Conservation (phyloP, 495 filamentous ascomycete genomes). For the Neurospora hispaniola region DNA sequence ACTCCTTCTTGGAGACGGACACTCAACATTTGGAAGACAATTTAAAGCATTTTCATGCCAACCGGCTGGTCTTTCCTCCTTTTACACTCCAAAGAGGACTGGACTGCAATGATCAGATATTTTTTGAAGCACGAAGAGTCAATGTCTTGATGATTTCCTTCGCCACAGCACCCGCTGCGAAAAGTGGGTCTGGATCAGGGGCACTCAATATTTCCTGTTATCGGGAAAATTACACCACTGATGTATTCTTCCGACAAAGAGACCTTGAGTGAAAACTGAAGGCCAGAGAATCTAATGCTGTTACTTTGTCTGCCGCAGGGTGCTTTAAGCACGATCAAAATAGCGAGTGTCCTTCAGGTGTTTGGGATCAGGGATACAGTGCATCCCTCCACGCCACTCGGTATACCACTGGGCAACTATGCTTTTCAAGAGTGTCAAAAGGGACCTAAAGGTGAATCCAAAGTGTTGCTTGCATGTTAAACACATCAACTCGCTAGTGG, state of each 20-base stretch:
- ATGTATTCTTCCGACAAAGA: not conserved
- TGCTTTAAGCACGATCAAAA: not conserved
- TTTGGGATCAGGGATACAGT: not conserved
- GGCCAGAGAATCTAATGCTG: no score
- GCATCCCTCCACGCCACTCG: not conserved
- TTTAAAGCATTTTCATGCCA: not conserved
- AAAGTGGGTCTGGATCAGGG: not conserved
- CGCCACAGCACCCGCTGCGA: not conserved
- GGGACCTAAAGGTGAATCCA: not conserved
- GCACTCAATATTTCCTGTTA: not conserved
- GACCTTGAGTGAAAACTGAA: no score
- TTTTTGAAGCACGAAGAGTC: no score
- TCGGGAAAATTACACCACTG: not conserved
- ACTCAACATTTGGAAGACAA: not conserved
- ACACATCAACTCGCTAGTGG: not conserved
- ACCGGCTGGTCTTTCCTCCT: fast-evolving
- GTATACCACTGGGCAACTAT: not conserved
- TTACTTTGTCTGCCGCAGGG: no score
- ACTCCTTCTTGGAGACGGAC: not conserved
- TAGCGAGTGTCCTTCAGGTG: not conserved
- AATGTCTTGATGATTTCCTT: no score
- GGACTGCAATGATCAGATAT: not conserved
- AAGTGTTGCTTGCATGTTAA: not conserved
- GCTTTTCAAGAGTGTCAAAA: not conserved
- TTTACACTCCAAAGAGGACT: fast-evolving